phyloP scores from a whole-genome alignment of 768 basidiomycete genomes.

The Calocybe indica region DNA sequence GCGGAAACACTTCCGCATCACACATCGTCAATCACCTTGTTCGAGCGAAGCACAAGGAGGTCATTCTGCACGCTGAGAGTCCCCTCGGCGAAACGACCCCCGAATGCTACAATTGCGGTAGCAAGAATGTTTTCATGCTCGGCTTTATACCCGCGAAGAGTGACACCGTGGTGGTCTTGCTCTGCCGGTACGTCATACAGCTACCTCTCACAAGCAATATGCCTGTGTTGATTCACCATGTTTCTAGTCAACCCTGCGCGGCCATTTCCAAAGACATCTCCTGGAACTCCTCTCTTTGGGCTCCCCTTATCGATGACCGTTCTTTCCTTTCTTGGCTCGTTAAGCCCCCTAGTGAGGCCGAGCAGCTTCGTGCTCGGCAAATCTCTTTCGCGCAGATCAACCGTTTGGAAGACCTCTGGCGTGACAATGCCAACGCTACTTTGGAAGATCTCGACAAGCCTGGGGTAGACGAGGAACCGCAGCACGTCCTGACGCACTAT shows the following conservation, averaged over 20 bases:
- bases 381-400: slow-evolving; percentile 98
- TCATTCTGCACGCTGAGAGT: slow-evolving; percentile 91
- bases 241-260: slow-evolving; percentile 88
- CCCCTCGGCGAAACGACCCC: slow-evolving; percentile 96
- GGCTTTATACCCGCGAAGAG: slow-evolving; percentile 99
- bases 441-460: slow-evolving; percentile 97
- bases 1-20: slow-evolving; percentile 95
- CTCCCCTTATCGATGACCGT: slow-evolving; percentile 96
- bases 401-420: slow-evolving; percentile 95
- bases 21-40: slow-evolving; percentile 99
- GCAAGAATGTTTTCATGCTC: slow-evolving; percentile 99
- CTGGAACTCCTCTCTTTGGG: slow-evolving; percentile 98
- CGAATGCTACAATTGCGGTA: slow-evolving; percentile 98
- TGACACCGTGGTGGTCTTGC: slow-evolving; percentile 95
- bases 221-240: slow-evolving; percentile 1
- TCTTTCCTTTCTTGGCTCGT: slow-evolving; percentile 99
- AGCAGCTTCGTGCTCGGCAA: slow-evolving; percentile 93
- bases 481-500: slow-evolving; percentile 83
- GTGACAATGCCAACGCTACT: slow-evolving; percentile 91
- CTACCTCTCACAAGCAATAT: slow-evolving; percentile 4
- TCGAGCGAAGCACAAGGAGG: slow-evolving; percentile 98
- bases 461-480: slow-evolving; percentile 96
- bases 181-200: slow-evolving; percentile 72
- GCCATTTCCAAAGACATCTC: slow-evolving; percentile 96
- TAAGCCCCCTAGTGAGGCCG: slow-evolving; percentile 93